These are phyloP conservation scores for Tolypocladium amazonense DNA, from an alignment of 2,329 filamentous ascomycete genomes.

Conservation along the genomic window DNA sequence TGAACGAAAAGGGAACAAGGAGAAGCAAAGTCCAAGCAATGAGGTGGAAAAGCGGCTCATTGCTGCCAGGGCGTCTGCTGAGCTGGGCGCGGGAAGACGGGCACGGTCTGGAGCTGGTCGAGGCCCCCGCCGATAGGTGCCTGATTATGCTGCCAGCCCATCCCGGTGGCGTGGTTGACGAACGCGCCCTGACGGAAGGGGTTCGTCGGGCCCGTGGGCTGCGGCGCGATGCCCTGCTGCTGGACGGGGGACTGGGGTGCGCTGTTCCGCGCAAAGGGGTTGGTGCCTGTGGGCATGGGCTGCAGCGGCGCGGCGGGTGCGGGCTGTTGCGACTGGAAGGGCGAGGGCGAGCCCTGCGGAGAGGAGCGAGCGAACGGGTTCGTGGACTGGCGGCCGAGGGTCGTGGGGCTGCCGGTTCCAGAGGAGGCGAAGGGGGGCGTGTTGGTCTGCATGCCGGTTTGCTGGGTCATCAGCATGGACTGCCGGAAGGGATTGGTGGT, in stretches of 20 bases:
- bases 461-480: slow-evolving; percentile 63
- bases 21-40: slow-evolving; percentile 4
- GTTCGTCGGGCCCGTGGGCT: slow-evolving; percentile 82
- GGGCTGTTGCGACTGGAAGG: slow-evolving; percentile 12
- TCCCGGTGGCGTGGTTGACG: slow-evolving; percentile 77
- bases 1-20: slow-evolving; percentile 7
- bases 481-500: slow-evolving; percentile 89
- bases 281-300: slow-evolving; percentile 44
- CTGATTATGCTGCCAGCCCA: slow-evolving; percentile 76
- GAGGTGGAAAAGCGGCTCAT: slow-evolving; percentile 11
- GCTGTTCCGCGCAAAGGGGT: slow-evolving; percentile 44
- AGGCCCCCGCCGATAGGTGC: slow-evolving; percentile 72
- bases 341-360: slow-evolving; percentile 24
- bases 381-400: slow-evolving; percentile 54
- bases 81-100: slow-evolving; percentile 75
- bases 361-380: slow-evolving; percentile 76
- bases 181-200: slow-evolving; percentile 89
- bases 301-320: slow-evolving; percentile 27
- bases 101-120: slow-evolving; percentile 68
- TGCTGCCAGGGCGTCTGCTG: slow-evolving; percentile 53
- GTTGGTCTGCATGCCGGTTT: slow-evolving; percentile 32
- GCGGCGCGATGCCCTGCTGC: slow-evolving; percentile 50
- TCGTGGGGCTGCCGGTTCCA: slow-evolving; percentile 22
- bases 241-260: slow-evolving; percentile 16
- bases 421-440: slow-evolving; percentile 26